Base-by-base conservation (phyloP, 495 filamentous ascomycete species). In the Evernia prunastri region DNA sequence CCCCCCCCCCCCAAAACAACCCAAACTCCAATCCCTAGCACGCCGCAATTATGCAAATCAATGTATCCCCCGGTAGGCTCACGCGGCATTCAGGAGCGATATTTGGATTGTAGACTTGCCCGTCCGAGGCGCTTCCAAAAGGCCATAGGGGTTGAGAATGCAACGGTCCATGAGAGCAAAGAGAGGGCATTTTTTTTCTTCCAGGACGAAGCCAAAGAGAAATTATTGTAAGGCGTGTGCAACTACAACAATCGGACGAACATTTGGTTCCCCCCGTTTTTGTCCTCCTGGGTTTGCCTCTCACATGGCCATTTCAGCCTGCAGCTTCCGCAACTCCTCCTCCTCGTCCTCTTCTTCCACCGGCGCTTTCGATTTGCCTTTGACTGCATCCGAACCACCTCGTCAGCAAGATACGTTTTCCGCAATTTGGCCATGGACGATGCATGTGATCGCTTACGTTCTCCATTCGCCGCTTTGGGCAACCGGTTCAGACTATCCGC, bases 281-380 rank as follows among this genome's bases (percentile, higher is more conserved):
- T n/a, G n/a, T n/a, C n/a, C n/a, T n/a, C n/a, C n/a, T n/a, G n/a
- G 12, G 12, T 37, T 20, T 20, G 15, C 10, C 4, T 8, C 27
- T 85, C 76, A 92, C 87, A 97, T 96, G 63, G 92, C 92, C 94
- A 98, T 98, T 77, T 97, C 94, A 47, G 91, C 93, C 75, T 93
- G 91, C 69, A 98, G 75, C 76, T 94, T 96, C 73, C 86, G 84
- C 71, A 99, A 80, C 78, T 99, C 95, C 68, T 87, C 93, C 74
- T 97, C 94, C 71, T 97, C 92, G 84, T 97, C 93, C 70, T 92
- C 89, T 73, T 96, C 92, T 74, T 88, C 85, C 66, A 83, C 79
- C 58, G 79, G 76, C 47, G 76, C 74, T 68, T 85, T 86, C 58
- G 79, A 77, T 79, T 86, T 87, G 72, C 82, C 84, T 85, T 75